Conservation (phyloP, 306 rosid genomes). For the Vachellia collinsii region DNA sequence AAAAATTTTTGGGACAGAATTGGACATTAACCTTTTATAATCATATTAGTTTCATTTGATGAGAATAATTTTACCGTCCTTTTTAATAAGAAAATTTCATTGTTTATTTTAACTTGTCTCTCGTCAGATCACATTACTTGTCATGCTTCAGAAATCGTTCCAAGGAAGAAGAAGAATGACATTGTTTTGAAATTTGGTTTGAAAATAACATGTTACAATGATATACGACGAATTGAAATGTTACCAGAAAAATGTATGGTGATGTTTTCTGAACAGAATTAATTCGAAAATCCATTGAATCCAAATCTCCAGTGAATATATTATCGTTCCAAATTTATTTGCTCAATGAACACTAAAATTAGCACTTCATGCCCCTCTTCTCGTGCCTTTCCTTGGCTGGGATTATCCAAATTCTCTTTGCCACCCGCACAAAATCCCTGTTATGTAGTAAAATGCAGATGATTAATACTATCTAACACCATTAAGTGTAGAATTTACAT, state of each 20-base stretch:
- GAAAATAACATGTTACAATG: neutral
- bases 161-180: no score
- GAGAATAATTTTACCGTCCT: no score
- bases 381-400: constrained; percentile 60
- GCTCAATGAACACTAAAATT: neutral
- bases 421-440: constrained; percentile 89
- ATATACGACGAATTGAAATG: neutral
- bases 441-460: neutral
- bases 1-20: no score
- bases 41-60: no score
- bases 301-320: neutral
- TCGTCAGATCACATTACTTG: no score
- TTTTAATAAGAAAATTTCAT: no score
- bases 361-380: constrained; percentile 35
- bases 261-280: neutral
- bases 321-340: constrained; percentile 5
- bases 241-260: no score
- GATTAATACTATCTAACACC: neutral
- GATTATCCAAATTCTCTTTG: constrained; percentile 80
- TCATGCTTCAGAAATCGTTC: no score
- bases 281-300: neutral
- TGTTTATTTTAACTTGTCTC: no score
- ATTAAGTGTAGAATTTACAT: neutral
- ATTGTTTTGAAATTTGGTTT: no score
- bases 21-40: no score